phyloP scores from a whole-genome alignment of 2,329 filamentous ascomycete genomes.

The Pyrenochaeta sp. region DNA sequence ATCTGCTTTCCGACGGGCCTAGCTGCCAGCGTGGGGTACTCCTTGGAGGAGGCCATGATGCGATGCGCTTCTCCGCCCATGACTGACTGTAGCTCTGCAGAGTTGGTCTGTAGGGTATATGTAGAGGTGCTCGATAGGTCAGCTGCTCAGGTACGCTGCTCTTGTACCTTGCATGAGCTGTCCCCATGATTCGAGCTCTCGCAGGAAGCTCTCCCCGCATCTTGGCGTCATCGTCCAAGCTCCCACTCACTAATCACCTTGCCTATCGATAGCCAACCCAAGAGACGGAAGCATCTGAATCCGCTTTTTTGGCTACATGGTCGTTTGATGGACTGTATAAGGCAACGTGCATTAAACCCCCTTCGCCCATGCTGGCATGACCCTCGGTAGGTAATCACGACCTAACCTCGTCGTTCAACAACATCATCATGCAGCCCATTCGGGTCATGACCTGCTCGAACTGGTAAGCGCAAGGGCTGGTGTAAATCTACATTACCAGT shows the following conservation, averaged over 20 bases:
- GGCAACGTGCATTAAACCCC: too few species aligned
- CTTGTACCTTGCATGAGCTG: constrained; percentile 36
- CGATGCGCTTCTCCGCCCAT: constrained; percentile 50
- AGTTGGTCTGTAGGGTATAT: constrained; percentile 1
- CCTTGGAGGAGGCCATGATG: constrained; percentile 34
- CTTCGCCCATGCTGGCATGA: too few species aligned
- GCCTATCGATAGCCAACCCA: constrained; percentile 14
- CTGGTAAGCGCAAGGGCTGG: background rate
- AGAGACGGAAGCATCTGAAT: too few species aligned
- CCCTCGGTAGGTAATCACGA: background rate
- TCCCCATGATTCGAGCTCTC: constrained; percentile 15
- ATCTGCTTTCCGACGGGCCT: constrained; percentile 63
- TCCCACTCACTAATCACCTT: background rate
- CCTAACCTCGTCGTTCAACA: background rate
- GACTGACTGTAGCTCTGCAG: constrained; percentile 8
- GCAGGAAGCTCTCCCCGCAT: constrained; percentile 38
- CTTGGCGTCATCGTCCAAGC: constrained; percentile 18
- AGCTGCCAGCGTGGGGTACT: constrained; percentile 47
- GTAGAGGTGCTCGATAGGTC: constrained; percentile 6
- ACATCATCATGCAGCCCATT: background rate
- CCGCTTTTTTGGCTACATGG: background rate
- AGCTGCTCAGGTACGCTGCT: constrained; percentile 19
- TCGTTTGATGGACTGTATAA: background rate
- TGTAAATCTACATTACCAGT: background rate
- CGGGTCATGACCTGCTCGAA: background rate